A percentile compares a stretch with the other conserved stretches of the same genome.
These are phyloP conservation scores for Diutina catenulata DNA, from an alignment of 1,139 yeast genomes.

Conservation along the genomic window DNA sequence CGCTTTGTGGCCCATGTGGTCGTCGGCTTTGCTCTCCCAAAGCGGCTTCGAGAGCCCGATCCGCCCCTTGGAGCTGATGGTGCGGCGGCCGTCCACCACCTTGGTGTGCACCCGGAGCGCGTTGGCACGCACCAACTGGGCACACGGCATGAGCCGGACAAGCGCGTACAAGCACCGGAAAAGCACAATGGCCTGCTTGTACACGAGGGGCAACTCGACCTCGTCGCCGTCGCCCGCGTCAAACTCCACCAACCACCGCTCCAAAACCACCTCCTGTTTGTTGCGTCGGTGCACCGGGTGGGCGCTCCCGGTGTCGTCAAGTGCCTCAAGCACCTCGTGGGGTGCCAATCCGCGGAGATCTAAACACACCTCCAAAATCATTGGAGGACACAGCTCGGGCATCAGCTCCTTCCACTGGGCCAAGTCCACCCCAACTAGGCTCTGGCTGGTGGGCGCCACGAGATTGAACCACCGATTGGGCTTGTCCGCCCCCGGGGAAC, in stretches of 20 bases:
- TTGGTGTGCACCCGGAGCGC: slow-evolving; percentile 29
- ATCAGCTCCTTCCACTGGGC: slow-evolving; percentile 38
- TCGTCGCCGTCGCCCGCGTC: slow-evolving; percentile 30
- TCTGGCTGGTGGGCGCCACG: slow-evolving; percentile 30
- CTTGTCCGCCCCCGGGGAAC: too few relatives aligned
- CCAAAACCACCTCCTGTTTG: slow-evolving; percentile 74
- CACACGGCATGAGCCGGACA: slow-evolving; percentile 60
- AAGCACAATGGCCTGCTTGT: slow-evolving; percentile 63
- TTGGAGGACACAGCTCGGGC: slow-evolving; percentile 40
- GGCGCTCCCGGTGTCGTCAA: slow-evolving; percentile 38
- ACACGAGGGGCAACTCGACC: slow-evolving; percentile 51
- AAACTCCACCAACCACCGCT: slow-evolving; percentile 84
- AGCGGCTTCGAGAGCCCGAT: slow-evolving; percentile 71
- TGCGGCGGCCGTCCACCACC: slow-evolving; percentile 51
- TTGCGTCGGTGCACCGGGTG: slow-evolving; percentile 41
- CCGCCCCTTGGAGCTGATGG: slow-evolving; percentile 73
- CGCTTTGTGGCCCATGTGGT: slow-evolving; percentile 48
- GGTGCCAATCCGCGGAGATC: slow-evolving; percentile 54
- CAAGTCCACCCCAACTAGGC: slow-evolving; percentile 41
- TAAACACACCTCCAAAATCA: slow-evolving; percentile 74
- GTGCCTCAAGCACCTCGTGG: slow-evolving; percentile 48
- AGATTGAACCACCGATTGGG: slow-evolving; percentile 61
- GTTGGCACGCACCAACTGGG: slow-evolving; percentile 31
- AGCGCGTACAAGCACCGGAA: slow-evolving; percentile 66
- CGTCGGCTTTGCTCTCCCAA: slow-evolving; percentile 27